These are phyloP conservation scores for Candida peoriensis DNA, from an alignment of 805 yeast species.

Conservation along the genomic window DNA sequence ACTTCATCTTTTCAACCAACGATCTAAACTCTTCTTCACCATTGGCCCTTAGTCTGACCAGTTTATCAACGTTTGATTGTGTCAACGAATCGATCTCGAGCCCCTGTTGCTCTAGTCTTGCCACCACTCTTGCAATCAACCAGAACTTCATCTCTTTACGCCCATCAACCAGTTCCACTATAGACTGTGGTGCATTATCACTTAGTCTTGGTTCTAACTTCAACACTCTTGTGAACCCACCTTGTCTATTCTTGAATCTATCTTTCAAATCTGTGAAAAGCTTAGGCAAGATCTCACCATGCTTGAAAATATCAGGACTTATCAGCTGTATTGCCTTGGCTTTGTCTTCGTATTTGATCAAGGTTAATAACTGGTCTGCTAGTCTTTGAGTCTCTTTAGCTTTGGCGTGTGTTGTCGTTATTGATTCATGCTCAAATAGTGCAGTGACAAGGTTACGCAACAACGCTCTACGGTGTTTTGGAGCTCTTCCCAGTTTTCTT, in stretches of 20 bases:
- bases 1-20: slow-evolving; percentile 56
- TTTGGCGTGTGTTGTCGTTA: slow-evolving; percentile 69
- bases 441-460: slow-evolving; percentile 64
- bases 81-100: slow-evolving; percentile 50
- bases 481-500: slow-evolving; percentile 22
- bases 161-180: slow-evolving; percentile 81
- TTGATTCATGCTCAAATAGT: slow-evolving; percentile 62
- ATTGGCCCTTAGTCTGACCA: slow-evolving; percentile 40
- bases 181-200: slow-evolving; percentile 87
- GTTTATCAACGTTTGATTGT: slow-evolving; percentile 46
- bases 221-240: slow-evolving; percentile 84
- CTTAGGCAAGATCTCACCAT: slow-evolving; percentile 52
- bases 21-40: slow-evolving; percentile 51
- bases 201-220: slow-evolving; percentile 81
- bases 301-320: slow-evolving; percentile 41
- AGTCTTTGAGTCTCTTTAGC: slow-evolving; percentile 64
- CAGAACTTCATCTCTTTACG: slow-evolving; percentile 68
- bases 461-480: slow-evolving; percentile 35
- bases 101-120: slow-evolving; percentile 67
- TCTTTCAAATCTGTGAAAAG: slow-evolving; percentile 58
- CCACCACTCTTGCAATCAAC: slow-evolving; percentile 76
- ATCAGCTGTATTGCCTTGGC: slow-evolving; percentile 29
- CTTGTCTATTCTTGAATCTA: slow-evolving; percentile 57
- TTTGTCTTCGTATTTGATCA: slow-evolving; percentile 40
- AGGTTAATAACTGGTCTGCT: slow-evolving; percentile 59